These are phyloP conservation scores for Tetradesmus obliquus DNA, from an alignment of 139 green algal genomes.

Conservation along the genomic window DNA sequence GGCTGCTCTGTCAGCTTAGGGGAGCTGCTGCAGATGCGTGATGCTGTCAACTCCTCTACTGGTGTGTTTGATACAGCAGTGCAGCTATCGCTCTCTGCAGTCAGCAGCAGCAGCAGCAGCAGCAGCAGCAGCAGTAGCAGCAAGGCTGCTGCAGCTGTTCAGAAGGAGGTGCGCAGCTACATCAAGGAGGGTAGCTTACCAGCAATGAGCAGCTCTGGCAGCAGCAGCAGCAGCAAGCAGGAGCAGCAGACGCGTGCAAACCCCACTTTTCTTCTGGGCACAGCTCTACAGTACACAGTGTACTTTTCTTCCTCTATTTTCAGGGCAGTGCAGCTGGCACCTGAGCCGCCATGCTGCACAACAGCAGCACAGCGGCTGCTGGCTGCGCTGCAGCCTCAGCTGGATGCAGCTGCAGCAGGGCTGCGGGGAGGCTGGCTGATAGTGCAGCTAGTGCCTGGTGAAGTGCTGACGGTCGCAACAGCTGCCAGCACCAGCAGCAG, in stretches of 20 bases:
- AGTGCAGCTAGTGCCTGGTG: conserved; percentile 35
- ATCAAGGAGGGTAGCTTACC: neutral
- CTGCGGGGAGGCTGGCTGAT: neutral
- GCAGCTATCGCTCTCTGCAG: conserved; percentile 1
- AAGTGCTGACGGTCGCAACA: conserved; percentile 31
- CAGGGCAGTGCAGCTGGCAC: conserved; percentile 36
- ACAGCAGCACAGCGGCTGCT: neutral
- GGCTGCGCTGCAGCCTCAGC: conserved; percentile 19
- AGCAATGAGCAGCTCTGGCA: neutral
- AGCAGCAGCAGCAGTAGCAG: neutral
- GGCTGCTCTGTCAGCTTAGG: conserved; percentile 14
- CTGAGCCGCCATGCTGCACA: neutral
- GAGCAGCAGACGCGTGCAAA: conserved; percentile 3
- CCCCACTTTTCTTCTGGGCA: conserved; percentile 35
- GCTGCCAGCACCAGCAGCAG: neutral
- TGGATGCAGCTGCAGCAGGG: neutral
- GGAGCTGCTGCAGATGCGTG: conserved; percentile 5
- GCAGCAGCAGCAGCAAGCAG: neutral
- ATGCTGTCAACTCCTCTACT: neutral
- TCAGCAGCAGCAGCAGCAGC: neutral
- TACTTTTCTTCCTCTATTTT: conserved; percentile 52
- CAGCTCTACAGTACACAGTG: conserved; percentile 50
- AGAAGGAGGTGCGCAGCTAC: conserved; percentile 3
- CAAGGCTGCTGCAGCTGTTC: neutral
- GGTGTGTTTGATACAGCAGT: neutral